A percentile compares a stretch with the other conserved stretches of the same genome.
phyloP scores from a whole-genome alignment of 192 early-diverging fungal species.

The Borealophlyctis nickersoniae region DNA sequence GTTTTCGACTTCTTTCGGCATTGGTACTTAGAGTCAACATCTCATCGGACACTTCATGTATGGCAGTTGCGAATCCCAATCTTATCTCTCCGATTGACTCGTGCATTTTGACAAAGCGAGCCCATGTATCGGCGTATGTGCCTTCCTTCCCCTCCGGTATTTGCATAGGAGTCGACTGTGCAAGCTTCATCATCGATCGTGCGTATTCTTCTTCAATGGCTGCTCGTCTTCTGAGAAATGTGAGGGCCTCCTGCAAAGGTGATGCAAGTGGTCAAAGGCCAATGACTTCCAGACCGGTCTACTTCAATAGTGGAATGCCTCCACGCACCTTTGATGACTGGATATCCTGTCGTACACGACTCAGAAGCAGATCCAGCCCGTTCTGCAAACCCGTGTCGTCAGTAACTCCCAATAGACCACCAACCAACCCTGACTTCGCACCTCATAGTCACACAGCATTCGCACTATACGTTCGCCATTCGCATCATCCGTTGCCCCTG shows the following conservation, averaged over 20 bases:
- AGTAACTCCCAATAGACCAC: background rate
- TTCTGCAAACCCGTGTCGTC: slow-evolving; percentile 40
- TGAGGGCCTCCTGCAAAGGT: slow-evolving; percentile 55
- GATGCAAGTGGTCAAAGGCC: background rate
- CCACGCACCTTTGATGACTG: slow-evolving; percentile 60
- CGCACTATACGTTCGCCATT: slow-evolving; percentile 10
- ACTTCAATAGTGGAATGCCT: slow-evolving; percentile 1
- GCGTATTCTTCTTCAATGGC: slow-evolving; percentile 90
- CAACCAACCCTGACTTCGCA: background rate
- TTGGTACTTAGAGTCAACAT: slow-evolving; percentile 69
- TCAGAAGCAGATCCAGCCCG: slow-evolving; percentile 63
- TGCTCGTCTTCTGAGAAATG: slow-evolving; percentile 86
- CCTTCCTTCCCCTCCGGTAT: slow-evolving; percentile 47
- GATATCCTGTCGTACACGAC: slow-evolving; percentile 67
- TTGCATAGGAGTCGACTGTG: slow-evolving; percentile 44
- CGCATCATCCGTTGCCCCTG: no score
- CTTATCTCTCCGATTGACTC: slow-evolving; percentile 77
- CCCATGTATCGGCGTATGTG: slow-evolving; percentile 77
- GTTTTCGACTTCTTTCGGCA: slow-evolving; percentile 74
- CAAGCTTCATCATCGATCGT: slow-evolving; percentile 71
- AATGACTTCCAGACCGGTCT: background rate
- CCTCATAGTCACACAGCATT: slow-evolving; percentile 45
- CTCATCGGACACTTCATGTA: slow-evolving; percentile 79
- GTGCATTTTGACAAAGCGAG: slow-evolving; percentile 74
- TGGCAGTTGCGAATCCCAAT: slow-evolving; percentile 67